Percentiles rank a stretch among this genome's conserved stretches.
These are phyloP conservation scores for Xanthoconium purpureum DNA, from an alignment of 768 basidiomycete genomes.

Conservation along the genomic window DNA sequence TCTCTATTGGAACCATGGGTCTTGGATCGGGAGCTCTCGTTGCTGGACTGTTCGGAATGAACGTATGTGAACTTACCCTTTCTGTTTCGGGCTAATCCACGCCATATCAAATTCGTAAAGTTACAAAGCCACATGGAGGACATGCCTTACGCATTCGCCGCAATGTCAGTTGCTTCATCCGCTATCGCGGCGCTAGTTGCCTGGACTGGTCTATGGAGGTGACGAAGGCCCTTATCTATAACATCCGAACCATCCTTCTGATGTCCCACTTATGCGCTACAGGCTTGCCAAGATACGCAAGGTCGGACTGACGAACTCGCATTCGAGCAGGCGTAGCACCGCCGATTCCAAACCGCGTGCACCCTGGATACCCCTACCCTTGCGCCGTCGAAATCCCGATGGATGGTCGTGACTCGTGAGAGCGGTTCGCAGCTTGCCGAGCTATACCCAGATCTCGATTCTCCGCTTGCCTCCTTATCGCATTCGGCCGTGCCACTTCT, in stretches of 20 bases:
- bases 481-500: neutral
- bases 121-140: constrained; percentile 72
- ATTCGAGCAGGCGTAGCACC: constrained; percentile 9
- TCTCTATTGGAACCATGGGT: constrained; percentile 94
- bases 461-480: constrained; percentile 12
- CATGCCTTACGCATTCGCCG: constrained; percentile 70
- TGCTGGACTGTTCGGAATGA: constrained; percentile 95
- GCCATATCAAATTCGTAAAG: constrained; percentile 39
- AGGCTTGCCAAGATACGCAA: constrained; percentile 48
- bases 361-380: constrained; percentile 39
- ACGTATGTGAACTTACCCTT: constrained; percentile 53
- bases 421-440: constrained; percentile 8
- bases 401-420: constrained; percentile 42
- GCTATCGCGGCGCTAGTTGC: constrained; percentile 59
- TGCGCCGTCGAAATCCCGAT: constrained; percentile 38
- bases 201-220: constrained; percentile 66
- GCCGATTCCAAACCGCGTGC: constrained; percentile 16
- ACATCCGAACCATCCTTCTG: constrained; percentile 11
- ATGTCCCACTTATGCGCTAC: neutral
- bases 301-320: constrained; percentile 38
- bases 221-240: constrained; percentile 13
- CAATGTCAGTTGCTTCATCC: constrained; percentile 58
- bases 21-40: constrained; percentile 87
- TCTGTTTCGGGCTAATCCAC: constrained; percentile 23
- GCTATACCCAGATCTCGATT: neutral